A percentile compares a stretch with the other conserved stretches of the same genome.
These are phyloP conservation scores for Olyra latifolia DNA, from an alignment of 176 grass and related monocot genomes.

Conservation along the genomic window DNA sequence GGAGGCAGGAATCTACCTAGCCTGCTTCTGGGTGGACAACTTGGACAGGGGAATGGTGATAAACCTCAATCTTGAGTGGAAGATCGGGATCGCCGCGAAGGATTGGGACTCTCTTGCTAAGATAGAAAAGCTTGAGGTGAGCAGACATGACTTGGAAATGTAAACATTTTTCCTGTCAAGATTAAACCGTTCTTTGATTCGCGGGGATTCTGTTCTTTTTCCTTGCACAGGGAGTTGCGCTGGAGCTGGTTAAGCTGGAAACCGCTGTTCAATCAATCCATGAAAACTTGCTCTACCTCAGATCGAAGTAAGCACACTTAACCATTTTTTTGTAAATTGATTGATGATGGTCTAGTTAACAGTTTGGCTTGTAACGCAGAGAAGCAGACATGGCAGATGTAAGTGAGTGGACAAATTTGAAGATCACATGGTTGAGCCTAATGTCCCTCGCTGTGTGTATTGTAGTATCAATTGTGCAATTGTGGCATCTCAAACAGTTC, in stretches of 20 bases:
- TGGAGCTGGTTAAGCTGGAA: conserved; percentile 63
- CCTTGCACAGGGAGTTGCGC: conserved; percentile 50
- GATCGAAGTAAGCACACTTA: conserved; percentile 38
- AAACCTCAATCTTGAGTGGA: conserved; percentile 72
- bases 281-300: conserved; percentile 53
- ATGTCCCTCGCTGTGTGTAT: conserved; percentile 56
- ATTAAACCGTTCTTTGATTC: not conserved
- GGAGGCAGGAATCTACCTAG: conserved; percentile 50
- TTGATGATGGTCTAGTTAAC: not conserved
- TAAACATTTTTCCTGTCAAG: not conserved
- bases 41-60: conserved; percentile 24
- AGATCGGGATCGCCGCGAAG: conserved; percentile 52
- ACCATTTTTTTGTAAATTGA: not conserved
- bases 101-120: conserved; percentile 66
- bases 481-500: conserved; percentile 47
- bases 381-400: conserved; percentile 55
- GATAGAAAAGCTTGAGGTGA: conserved; percentile 61
- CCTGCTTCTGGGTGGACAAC: conserved; percentile 52
- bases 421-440: conserved; percentile 55
- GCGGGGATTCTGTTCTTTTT: not conserved
- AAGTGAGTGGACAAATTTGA: conserved; percentile 58
- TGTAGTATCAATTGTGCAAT: conserved; percentile 39
- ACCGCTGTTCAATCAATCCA: conserved; percentile 41
- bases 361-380: conserved; percentile 32
- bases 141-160: not conserved